Evolutionary conservation across 169 alveolate species (phyloP).

Genomic region (Cardiosporidium cionae): DNA sequence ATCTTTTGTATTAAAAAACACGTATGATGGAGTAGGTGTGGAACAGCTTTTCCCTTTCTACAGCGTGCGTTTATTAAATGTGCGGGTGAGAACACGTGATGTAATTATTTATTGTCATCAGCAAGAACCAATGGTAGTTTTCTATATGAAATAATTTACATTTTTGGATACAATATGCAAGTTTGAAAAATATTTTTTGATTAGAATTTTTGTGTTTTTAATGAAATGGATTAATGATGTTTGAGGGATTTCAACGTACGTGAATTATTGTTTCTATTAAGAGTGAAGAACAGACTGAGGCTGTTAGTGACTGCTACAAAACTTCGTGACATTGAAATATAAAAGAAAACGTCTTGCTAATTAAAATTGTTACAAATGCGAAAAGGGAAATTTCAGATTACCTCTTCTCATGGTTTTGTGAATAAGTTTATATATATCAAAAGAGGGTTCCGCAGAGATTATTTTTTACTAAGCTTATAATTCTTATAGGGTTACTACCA

Average conservation of each 20-base stretch:
- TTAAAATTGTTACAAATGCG: too few species aligned
- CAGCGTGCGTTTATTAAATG: slow-evolving; percentile 18
- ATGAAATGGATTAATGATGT: slow-evolving; percentile 54
- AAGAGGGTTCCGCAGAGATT: too few species aligned
- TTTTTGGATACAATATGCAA: background rate
- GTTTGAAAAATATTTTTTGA: background rate
- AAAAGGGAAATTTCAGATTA: too few species aligned
- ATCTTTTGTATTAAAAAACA: slow-evolving; percentile 19
- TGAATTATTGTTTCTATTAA: slow-evolving; percentile 49
- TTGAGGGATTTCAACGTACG: slow-evolving; percentile 52
- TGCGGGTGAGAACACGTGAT: slow-evolving; percentile 13
- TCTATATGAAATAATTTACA: background rate
- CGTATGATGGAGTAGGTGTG: slow-evolving; percentile 27
- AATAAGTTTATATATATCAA: too few species aligned
- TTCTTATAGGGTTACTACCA: too few species aligned
- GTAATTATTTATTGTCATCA: background rate
- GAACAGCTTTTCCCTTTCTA: slow-evolving; percentile 36
- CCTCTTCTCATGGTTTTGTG: too few species aligned
- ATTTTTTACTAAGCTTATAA: too few species aligned
- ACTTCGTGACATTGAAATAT: too few species aligned
- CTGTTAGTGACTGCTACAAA: too few species aligned
- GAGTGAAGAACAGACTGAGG: too few species aligned
- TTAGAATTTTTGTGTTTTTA: slow-evolving; percentile 25
- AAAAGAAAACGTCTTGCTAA: too few species aligned
- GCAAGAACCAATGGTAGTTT: background rate